Base-by-base conservation (phyloP, 73 alveolate genomes). In the Paramecium bursaria region DNA sequence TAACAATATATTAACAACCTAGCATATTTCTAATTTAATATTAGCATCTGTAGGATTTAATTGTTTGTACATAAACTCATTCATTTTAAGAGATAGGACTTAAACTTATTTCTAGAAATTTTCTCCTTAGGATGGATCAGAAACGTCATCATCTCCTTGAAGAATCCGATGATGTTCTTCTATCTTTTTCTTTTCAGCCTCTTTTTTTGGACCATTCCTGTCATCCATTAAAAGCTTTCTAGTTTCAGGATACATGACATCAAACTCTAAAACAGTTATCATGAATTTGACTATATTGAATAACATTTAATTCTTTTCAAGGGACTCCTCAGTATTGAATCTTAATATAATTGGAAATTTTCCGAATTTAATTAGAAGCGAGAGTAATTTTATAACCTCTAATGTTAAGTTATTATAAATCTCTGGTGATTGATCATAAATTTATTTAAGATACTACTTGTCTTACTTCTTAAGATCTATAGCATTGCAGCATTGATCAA, bases 181-280 rank as follows among this genome's bases (percentile, higher is more conserved):
- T 42, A 39, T 44, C 54, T 79, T 42, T 55, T 79, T 26, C 19
- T 35, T 54, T 52, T 79, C 67, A 13, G 51, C 89, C 29, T 79
- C 85, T 44, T 67, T n/a, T n/a, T n/a, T n/a, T n/a, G n/a, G n/a
- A n/a, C n/a, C n/a, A n/a, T n/a, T 9, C 35, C 89, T 52, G 25
- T 79, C 39, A 4, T 53, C 46, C 3, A 48, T 17, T 14, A 79
- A 50, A 4, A 79, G 31, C 46, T 79, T 79, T 42, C 89, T 61
- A 22, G 74, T 73, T 79, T 79, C 89, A 48, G 89, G 89, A 73
- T 53, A 79, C 0, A 73, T 54, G 31, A 54, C 42, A 79, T 79
- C 73, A 55, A 48, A 79, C 33, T 79, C 89, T 53, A 79, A 79
- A 17, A 79, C 22, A 0, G 80, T 73, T 7, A 46, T 27, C 25